Conservation (phyloP, 495 filamentous ascomycete genomes). For the Niebla homalea region DNA sequence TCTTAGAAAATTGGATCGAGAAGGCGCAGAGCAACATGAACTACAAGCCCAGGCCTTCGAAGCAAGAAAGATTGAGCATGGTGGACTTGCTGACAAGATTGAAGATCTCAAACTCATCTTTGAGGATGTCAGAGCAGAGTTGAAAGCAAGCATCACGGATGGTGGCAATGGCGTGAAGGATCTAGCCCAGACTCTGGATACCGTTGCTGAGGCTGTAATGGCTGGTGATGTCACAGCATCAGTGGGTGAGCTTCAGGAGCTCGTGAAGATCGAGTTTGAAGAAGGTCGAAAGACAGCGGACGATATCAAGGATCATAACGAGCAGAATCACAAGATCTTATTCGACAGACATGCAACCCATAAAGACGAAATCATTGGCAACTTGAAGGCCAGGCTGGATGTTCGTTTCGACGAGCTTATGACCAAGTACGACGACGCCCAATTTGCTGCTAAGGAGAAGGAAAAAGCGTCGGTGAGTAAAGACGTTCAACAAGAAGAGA, state of each 20-base stretch:
- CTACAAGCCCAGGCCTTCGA: conserved; percentile 68
- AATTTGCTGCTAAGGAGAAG: conserved; percentile 53
- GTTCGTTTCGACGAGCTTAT: conserved; percentile 66
- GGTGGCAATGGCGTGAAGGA: conserved; percentile 41
- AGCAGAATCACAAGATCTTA: conserved; percentile 59
- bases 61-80: conserved; percentile 55
- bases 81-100: conserved; percentile 43
- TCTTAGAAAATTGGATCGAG: conserved; percentile 57
- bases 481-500: conserved; percentile 51
- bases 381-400: conserved; percentile 55
- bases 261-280: conserved; percentile 70
- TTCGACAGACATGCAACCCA: conserved; percentile 56
- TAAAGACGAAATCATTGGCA: conserved; percentile 40
- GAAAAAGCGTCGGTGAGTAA: conserved; percentile 53
- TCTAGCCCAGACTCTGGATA: conserved; percentile 47
- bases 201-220: conserved; percentile 46
- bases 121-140: conserved; percentile 49
- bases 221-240: conserved; percentile 44
- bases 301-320: conserved; percentile 55
- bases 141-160: conserved; percentile 48
- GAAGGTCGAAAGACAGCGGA: conserved; percentile 55
- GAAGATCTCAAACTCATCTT: conserved; percentile 44
- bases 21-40: conserved; percentile 53
- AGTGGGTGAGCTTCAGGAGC: conserved; percentile 68
- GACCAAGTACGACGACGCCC: conserved; percentile 70